A percentile compares a stretch with the other conserved stretches of the same genome.
Evolutionary conservation across 2,329 filamentous ascomycete species (phyloP).

Genomic region (Aspergillus sergii): DNA sequence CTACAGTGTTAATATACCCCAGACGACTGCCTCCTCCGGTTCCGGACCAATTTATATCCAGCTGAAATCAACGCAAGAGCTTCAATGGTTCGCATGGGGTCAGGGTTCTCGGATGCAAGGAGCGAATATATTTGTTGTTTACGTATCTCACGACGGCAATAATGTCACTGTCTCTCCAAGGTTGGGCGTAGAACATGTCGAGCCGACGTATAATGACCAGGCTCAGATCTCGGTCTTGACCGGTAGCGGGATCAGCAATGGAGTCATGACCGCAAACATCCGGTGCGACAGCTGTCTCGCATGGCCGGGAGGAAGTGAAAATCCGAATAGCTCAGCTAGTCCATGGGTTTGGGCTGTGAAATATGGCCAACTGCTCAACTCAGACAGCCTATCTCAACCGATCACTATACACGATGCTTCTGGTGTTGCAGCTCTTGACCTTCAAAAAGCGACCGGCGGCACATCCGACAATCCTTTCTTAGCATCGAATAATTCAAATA

Average conservation of each 20-base stretch:
- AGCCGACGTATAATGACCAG: conserved; percentile 52
- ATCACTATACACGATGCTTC: conserved; percentile 29
- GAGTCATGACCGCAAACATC: conserved; percentile 63
- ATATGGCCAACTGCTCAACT: conserved; percentile 24
- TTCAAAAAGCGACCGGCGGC: conserved; percentile 21
- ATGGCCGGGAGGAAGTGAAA: conserved; percentile 24
- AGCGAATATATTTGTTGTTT: conserved; percentile 65
- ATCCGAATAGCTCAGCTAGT: conserved; percentile 22
- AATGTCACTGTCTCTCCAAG: conserved; percentile 67
- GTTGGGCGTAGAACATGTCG: conserved; percentile 49
- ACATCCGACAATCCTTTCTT: conserved; percentile 24
- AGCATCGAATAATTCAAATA: too few species aligned
- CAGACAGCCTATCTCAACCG: conserved; percentile 18
- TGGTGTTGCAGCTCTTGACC: conserved; percentile 25
- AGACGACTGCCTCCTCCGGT: conserved; percentile 34
- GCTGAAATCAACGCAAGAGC: conserved; percentile 48
- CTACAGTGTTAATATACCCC: conserved; percentile 12
- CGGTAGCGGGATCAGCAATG: conserved; percentile 59
- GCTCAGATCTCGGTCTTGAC: conserved; percentile 57
- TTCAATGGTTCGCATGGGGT: conserved; percentile 60
- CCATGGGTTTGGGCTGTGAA: conserved; percentile 35
- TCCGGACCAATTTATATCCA: conserved; percentile 64
- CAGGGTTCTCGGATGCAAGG: conserved; percentile 59
- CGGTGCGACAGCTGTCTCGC: conserved; percentile 35
- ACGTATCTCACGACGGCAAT: conserved; percentile 42